Conservation (phyloP, 805 yeast species). For the Cyberlindnera euphorbiiphila region DNA sequence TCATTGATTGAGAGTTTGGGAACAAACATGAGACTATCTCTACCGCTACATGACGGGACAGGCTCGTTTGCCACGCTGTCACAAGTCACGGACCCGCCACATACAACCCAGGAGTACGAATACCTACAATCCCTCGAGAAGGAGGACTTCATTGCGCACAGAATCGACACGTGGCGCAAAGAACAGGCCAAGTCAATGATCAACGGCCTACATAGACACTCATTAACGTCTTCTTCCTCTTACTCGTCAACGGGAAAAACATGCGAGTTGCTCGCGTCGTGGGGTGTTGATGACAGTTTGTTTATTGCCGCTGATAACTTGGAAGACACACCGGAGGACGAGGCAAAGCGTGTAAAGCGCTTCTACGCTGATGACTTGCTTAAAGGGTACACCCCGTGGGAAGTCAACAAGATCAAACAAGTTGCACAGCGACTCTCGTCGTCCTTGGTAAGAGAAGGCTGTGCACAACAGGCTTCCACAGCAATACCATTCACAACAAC, state of each 20-base stretch:
- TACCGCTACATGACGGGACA: slow-evolving; percentile 11
- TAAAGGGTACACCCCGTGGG: slow-evolving; percentile 21
- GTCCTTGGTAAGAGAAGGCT: slow-evolving; percentile 22
- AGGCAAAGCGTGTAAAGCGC: slow-evolving; percentile 16
- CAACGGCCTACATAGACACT: slow-evolving; percentile 19
- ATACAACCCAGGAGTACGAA: slow-evolving; percentile 7
- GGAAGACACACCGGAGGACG: neutral
- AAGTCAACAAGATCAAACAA: slow-evolving; percentile 23
- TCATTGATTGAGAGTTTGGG: slow-evolving; percentile 27
- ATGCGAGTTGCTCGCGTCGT: slow-evolving; percentile 29
- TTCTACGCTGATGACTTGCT: slow-evolving; percentile 29
- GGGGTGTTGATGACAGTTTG: slow-evolving; percentile 32
- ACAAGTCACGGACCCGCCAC: neutral
- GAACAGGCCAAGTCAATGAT: slow-evolving; percentile 27
- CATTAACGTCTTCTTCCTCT: slow-evolving; percentile 8
- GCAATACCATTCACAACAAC: neutral
- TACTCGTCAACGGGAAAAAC: slow-evolving; percentile 7
- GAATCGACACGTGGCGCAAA: slow-evolving; percentile 29
- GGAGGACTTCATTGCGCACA: slow-evolving; percentile 22
- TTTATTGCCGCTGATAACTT: slow-evolving; percentile 2
- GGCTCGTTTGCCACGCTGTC: slow-evolving; percentile 14
- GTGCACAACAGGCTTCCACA: slow-evolving; percentile 3
- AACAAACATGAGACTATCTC: slow-evolving; percentile 13
- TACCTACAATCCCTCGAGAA: slow-evolving; percentile 12
- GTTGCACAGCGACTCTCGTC: slow-evolving; percentile 26